phyloP scores from a whole-genome alignment of 257 asterid genomes.

The Gynochthodes officinalis region DNA sequence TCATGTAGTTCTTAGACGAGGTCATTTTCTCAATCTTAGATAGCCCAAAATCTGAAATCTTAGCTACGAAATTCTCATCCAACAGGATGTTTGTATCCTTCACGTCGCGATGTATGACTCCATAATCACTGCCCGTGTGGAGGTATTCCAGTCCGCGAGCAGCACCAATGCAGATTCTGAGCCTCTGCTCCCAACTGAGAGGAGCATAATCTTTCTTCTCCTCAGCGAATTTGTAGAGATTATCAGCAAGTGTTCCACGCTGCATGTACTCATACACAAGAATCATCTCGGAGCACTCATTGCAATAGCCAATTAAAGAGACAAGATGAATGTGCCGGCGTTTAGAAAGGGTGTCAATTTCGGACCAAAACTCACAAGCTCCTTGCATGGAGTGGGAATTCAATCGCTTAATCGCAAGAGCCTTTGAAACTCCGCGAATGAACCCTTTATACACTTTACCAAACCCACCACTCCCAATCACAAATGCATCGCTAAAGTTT shows the following conservation, averaged over 20 bases:
- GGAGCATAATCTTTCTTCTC: background rate
- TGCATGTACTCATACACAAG: conserved; percentile 16
- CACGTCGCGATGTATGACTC: conserved; percentile 14
- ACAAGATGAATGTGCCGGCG: conserved; percentile 23
- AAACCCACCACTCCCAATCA: conserved; percentile 20
- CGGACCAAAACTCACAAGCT: conserved; percentile 22
- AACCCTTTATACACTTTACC: conserved; percentile 24
- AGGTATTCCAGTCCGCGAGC: conserved; percentile 21
- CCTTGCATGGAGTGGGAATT: conserved; percentile 23
- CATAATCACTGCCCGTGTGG: conserved; percentile 8
- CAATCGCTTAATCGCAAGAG: conserved; percentile 20
- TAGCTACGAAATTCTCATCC: conserved; percentile 7
- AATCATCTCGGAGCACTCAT: conserved; percentile 11
- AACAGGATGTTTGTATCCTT: conserved; percentile 13
- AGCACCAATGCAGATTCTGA: conserved; percentile 18
- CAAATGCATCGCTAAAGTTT: conserved; percentile 11
- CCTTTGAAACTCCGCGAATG: background rate
- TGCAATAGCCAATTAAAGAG: conserved; percentile 19
- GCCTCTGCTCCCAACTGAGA: conserved; percentile 15
- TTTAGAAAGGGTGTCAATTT: conserved; percentile 19
- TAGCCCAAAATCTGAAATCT: conserved; percentile 17
- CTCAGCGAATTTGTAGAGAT: background rate
- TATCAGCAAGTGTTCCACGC: conserved; percentile 18
- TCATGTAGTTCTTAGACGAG: background rate
- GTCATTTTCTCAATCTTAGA: conserved; percentile 1